Evolutionary conservation across 225 moss, liverwort and hornwort genomes (phyloP).

Genomic region (Lunularia cruciata): DNA sequence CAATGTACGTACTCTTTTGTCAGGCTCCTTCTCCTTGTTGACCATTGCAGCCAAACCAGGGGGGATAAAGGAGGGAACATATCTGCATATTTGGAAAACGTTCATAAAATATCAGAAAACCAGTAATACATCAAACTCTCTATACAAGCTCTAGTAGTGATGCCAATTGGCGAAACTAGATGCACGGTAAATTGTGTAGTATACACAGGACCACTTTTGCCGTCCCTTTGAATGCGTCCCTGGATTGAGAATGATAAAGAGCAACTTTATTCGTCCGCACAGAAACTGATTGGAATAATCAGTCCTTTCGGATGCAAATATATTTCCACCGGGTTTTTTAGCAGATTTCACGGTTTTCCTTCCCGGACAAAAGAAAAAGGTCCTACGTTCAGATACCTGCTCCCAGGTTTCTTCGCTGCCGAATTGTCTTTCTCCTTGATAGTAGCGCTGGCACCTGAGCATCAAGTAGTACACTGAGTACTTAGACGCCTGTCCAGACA

Average conservation of each 20-base stretch:
- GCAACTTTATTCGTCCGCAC: too few relatives aligned
- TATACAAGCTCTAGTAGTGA: background rate
- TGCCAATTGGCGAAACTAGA: too few relatives aligned
- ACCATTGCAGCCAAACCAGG: slow-evolving; percentile 98
- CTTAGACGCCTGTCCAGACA: too few relatives aligned
- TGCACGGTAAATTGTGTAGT: too few relatives aligned
- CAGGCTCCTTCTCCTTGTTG: slow-evolving; percentile 86
- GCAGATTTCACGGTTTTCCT: too few relatives aligned
- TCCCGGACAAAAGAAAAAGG: background rate
- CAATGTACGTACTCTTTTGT: slow-evolving; percentile 44
- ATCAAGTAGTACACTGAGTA: too few relatives aligned
- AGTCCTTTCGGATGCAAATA: too few relatives aligned
- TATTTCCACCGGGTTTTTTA: too few relatives aligned
- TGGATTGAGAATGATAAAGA: too few relatives aligned
- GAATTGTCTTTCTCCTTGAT: slow-evolving; percentile 53
- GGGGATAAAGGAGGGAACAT: slow-evolving; percentile 97
- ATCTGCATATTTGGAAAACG: slow-evolving; percentile 65
- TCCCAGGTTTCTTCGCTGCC: slow-evolving; percentile 57
- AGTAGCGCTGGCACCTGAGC: slow-evolving; percentile 42
- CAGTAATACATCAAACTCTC: background rate
- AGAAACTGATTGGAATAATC: background rate
- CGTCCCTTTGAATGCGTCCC: too few relatives aligned
- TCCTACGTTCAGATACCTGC: slow-evolving; percentile 37
- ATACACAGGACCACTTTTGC: too few relatives aligned
- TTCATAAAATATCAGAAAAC: too few relatives aligned